Base-by-base conservation (phyloP, 2,329 filamentous ascomycete genomes). In the Fusarium camptoceras region DNA sequence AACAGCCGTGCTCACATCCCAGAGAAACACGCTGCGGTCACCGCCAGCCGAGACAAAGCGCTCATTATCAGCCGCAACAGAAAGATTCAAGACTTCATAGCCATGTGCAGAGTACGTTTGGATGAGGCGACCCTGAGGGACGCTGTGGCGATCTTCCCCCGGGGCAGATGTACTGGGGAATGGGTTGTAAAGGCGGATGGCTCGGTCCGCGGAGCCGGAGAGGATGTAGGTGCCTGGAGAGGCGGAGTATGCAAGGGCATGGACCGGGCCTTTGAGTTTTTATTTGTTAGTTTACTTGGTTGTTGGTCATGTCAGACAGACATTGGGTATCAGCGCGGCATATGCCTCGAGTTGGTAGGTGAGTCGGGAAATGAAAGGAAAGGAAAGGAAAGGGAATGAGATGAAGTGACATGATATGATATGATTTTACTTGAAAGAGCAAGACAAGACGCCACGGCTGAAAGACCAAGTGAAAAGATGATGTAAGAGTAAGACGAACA, bases 61-160 rank as follows among this genome's bases (percentile, higher is more conserved):
- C 71, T 93, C 88, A 80, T 99, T 99, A 82, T 94, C 91, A 25
- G 83, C 77, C 10, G 88, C 83, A 51, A 98, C 91, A 55, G 88
- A 85, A 41, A 99, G 85, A 71, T 93, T 92, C 64, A 98, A 90
- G 10, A 99, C 92, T 73, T 94, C 92, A 83, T 99, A 97, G 72
- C 94, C 94, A 81, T 99, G 96, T 4, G 92, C 93, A 37, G 90
- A 84, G 82, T 97, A 99, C 37, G 89, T 92, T 81, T 98, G 94
- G 76, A 99, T 93, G 6, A 96, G 89, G 3, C 85, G 83, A 71
- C 86, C 87, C 63, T 85, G 77, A 1, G 85, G 84, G 8, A 82
- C 2, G 71, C 39, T 5, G 70, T 70, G 77, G 25, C 70, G 64
- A 41, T 72, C 68, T 30, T 74, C 60, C 31, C 76, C 73, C 1